These are phyloP conservation scores for Phytopythium helicoides DNA, from an alignment of 352 stramenopile genomes.

Conservation along the genomic window DNA sequence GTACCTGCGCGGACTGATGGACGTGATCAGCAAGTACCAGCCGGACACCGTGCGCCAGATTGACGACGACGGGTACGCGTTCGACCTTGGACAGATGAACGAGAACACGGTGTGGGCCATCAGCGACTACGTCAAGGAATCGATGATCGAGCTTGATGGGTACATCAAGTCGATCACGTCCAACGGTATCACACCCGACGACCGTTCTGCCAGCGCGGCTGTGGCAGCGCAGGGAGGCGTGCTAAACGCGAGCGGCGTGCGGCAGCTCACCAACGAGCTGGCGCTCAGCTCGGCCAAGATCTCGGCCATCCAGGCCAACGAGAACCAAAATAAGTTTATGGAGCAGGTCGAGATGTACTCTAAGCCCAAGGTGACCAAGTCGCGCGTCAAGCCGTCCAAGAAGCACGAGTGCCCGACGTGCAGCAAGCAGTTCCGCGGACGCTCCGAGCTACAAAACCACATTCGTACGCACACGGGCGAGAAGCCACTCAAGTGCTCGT, in stretches of 20 bases:
- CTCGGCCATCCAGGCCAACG: conserved; percentile 60
- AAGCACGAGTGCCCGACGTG: conserved; percentile 87
- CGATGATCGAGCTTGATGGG: conserved; percentile 81
- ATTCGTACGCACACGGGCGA: conserved; percentile 90
- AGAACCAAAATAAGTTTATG: conserved; percentile 85
- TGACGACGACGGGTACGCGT: conserved; percentile 86
- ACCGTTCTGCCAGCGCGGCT: conserved; percentile 11
- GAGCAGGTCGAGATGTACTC: conserved; percentile 89
- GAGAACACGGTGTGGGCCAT: conserved; percentile 89
- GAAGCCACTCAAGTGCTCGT: conserved; percentile 88
- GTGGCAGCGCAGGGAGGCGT: conserved; percentile 8
- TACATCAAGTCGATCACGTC: conserved; percentile 77
- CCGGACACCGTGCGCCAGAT: conserved; percentile 83
- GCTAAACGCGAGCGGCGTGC: conserved; percentile 3
- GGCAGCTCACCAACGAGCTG: conserved; percentile 33
- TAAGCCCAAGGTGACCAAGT: conserved; percentile 85
- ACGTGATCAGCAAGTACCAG: conserved; percentile 89
- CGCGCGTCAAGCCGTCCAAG: conserved; percentile 82
- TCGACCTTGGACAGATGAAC: conserved; percentile 86
- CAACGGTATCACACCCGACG: conserved; percentile 28
- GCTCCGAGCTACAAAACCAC: conserved; percentile 85
- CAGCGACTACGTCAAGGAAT: conserved; percentile 85
- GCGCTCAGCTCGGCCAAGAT: conserved; percentile 71
- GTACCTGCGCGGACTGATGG: conserved; percentile 81
- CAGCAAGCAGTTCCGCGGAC: conserved; percentile 80